Base-by-base conservation (phyloP, 148 eudicot species). In the Chenopodium album region DNA sequence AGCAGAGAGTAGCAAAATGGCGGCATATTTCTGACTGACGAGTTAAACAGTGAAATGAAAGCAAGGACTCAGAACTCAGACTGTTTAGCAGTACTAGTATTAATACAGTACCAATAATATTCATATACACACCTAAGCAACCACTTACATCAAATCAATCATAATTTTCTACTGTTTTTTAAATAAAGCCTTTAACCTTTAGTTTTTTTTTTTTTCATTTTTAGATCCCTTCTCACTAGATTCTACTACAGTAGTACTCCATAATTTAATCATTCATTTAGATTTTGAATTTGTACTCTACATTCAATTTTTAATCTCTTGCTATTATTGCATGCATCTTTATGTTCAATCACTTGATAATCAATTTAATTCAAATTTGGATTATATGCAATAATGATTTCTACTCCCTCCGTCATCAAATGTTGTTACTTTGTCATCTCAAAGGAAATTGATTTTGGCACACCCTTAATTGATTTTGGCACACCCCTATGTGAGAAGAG, bases 21-120 rank as follows among this genome's bases (percentile, higher is more conserved):
- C 83, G 90, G 92, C 85, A 85, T 71, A 87, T 77, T 26, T 81
- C 70, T 77, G 84, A 47, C 85, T 11, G 52, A 44, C 17, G 23
- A 72, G 19, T 28, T 56, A 26, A 41, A 80, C 46, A 60, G 74
- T 84, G 87, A 84, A 50, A 87, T 83, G 79, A 72, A 63, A 80
- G 71, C 62, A 79, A 74, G 73, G 48, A 22, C 28, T 75, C 73
- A 50, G 74, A 12, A 19, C 9, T 74, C 69, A 74, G 78, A 60
- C 9, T 41, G 41, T 47, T 46, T 41, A 14, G 72, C 1, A 68
- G 73, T 32, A 16, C 29, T 13, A 22, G 76, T 34, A 56, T 34
- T 4, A 52, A 17, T 19, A 14, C 62, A 28, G 71, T n/a, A 12
- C 34, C 29, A 26, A 54, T 16, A 16, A 12, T 37, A 66, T 47